These are phyloP conservation scores for Chrysosporium queenslandicum DNA, from an alignment of 2,329 filamentous ascomycete genomes.

Conservation along the genomic window DNA sequence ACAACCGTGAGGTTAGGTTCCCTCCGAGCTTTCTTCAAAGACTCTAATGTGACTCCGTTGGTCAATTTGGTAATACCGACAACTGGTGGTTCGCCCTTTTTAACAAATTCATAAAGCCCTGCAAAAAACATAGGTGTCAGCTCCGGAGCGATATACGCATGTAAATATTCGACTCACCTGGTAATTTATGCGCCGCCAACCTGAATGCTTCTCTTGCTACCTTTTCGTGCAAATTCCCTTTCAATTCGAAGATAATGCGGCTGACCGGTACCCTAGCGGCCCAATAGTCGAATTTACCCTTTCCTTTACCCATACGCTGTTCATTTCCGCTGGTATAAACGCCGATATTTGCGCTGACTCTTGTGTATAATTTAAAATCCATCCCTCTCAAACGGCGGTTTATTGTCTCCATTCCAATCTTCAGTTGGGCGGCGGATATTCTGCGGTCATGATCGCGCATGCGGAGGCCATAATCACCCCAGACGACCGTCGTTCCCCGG, in stretches of 20 bases:
- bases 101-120: conserved; percentile 75
- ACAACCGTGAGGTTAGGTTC: conserved; percentile 41
- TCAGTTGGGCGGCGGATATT: conserved; percentile 75
- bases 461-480: conserved; percentile 90
- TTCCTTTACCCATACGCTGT: conserved; percentile 98
- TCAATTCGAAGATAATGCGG: conserved; percentile 85
- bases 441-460: conserved; percentile 90
- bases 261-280: conserved; percentile 80
- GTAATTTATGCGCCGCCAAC: conserved; percentile 87
- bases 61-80: conserved; percentile 87
- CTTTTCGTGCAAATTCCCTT: conserved; percentile 87
- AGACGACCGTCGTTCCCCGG: conserved; percentile 89
- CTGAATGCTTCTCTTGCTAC: conserved; percentile 88
- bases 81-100: conserved; percentile 77
- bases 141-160: not conserved
- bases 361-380: conserved; percentile 85
- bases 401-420: conserved; percentile 88
- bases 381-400: conserved; percentile 77
- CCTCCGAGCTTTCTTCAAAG: conserved; percentile 69
- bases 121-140: conserved; percentile 6
- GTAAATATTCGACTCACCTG: conserved; percentile 49
- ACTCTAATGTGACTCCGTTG: conserved; percentile 69
- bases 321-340: conserved; percentile 95
- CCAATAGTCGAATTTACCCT: conserved; percentile 96
- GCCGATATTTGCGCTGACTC: conserved; percentile 83